phyloP scores from a whole-genome alignment of 768 basidiomycete genomes.

The Lactarius vividus region DNA sequence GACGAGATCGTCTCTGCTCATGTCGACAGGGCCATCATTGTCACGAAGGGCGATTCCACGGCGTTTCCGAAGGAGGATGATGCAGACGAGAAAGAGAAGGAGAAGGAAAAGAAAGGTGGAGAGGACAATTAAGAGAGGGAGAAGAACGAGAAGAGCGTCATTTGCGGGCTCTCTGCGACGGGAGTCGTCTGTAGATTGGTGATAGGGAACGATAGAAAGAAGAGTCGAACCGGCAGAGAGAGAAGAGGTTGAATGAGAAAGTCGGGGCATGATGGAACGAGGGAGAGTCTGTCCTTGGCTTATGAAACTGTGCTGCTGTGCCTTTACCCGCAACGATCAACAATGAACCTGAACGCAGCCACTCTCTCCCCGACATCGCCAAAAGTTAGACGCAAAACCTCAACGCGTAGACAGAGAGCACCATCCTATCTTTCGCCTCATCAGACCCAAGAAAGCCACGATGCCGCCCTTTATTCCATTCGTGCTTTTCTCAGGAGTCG shows the following conservation, averaged over 20 bases:
- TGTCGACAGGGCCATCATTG: conserved; percentile 88
- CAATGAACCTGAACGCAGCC: conserved; percentile 45
- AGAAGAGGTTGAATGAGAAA: not conserved
- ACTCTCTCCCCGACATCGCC: conserved; percentile 54
- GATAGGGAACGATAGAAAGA: conserved; percentile 9
- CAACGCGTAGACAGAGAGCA: conserved; percentile 55
- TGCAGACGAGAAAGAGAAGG: conserved; percentile 85
- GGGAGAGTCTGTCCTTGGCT: not conserved
- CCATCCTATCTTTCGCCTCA: conserved; percentile 54
- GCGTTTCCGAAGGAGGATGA: conserved; percentile 77
- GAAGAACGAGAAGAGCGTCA: conserved; percentile 79
- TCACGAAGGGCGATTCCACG: conserved; percentile 79
- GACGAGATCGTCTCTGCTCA: conserved; percentile 86
- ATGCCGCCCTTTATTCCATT: conserved; percentile 66
- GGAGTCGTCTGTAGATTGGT: conserved; percentile 14
- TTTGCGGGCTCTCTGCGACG: conserved; percentile 34
- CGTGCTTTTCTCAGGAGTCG: conserved; percentile 80
- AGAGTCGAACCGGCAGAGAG: not conserved
- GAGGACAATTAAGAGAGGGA: conserved; percentile 92
- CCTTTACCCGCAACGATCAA: not conserved
- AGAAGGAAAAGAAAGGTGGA: conserved; percentile 91
- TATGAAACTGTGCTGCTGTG: not conserved
- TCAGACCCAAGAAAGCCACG: conserved; percentile 59
- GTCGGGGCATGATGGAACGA: conserved; percentile 2
- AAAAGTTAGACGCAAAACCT: conserved; percentile 53